phyloP scores from a whole-genome alignment of 1,284 basidiomycete genomes.

The Entoloma clypeatum region DNA sequence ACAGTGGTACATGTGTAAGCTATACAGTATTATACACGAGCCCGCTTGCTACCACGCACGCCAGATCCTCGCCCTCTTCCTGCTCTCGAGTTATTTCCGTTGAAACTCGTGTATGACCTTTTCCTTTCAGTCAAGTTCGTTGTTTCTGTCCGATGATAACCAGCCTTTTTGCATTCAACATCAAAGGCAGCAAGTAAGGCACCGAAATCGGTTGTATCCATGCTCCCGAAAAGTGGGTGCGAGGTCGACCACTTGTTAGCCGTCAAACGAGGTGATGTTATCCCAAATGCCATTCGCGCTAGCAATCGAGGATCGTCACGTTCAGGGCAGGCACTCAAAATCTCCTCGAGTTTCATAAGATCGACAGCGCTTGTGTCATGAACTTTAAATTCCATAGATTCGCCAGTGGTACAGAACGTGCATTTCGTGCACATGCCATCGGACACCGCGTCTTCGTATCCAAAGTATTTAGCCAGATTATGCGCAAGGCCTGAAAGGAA shows the following conservation, averaged over 20 bases:
- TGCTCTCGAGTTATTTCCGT: background rate
- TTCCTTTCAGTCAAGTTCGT: slow-evolving; percentile 3
- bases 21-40: slow-evolving; percentile 1
- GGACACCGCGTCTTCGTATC: slow-evolving; percentile 40
- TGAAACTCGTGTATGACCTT: slow-evolving; percentile 4
- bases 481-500: slow-evolving; percentile 39
- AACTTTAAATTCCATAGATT: slow-evolving; percentile 34
- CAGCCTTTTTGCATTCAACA: slow-evolving; percentile 12
- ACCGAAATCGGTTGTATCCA: slow-evolving; percentile 14
- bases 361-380: slow-evolving; percentile 28
- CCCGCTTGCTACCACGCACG: slow-evolving; percentile 8
- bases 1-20: no score
- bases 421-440: slow-evolving; percentile 42
- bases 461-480: slow-evolving; percentile 44
- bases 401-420: slow-evolving; percentile 41
- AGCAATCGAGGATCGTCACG: slow-evolving; percentile 39
- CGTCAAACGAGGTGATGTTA: slow-evolving; percentile 15
- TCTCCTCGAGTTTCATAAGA: slow-evolving; percentile 31
- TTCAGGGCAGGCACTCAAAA: slow-evolving; percentile 41
- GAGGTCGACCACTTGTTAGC: slow-evolving; percentile 12
- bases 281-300: slow-evolving; percentile 17
- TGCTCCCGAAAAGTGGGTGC: slow-evolving; percentile 17
- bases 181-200: slow-evolving; percentile 14
- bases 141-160: slow-evolving; percentile 7
- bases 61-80: slow-evolving; percentile 7